Evolutionary conservation across 1,284 basidiomycete species (phyloP).

Genomic region (Sporisorium iseilematis-ciliati): DNA sequence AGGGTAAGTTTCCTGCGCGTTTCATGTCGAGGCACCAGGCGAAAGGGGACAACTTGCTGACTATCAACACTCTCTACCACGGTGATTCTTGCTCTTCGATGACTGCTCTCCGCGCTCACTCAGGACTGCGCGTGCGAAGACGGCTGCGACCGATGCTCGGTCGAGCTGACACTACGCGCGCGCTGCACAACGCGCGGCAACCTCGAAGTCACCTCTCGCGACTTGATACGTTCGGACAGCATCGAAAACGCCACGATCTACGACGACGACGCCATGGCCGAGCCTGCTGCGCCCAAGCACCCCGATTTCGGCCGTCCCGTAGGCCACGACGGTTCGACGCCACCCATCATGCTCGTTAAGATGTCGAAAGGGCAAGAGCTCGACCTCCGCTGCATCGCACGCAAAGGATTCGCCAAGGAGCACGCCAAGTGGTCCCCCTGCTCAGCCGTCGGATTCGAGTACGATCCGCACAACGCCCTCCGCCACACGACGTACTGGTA

Average conservation of each 20-base stretch:
- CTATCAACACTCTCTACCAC: too few species aligned
- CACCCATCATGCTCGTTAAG: slow-evolving; percentile 83
- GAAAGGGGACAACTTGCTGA: background rate
- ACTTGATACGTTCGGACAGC: slow-evolving; percentile 60
- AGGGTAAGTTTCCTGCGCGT: slow-evolving; percentile 46
- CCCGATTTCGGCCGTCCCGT: slow-evolving; percentile 86
- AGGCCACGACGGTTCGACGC: slow-evolving; percentile 75
- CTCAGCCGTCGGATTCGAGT: slow-evolving; percentile 94
- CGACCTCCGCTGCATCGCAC: slow-evolving; percentile 86
- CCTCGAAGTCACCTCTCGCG: slow-evolving; percentile 81
- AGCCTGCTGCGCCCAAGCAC: slow-evolving; percentile 63
- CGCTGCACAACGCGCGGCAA: slow-evolving; percentile 75
- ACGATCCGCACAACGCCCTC: slow-evolving; percentile 97
- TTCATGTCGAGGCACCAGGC: background rate
- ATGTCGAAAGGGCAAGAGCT: slow-evolving; percentile 94
- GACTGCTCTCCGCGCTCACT: background rate
- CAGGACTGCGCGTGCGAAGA: slow-evolving; percentile 87
- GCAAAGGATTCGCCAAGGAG: slow-evolving; percentile 98
- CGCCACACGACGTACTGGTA: slow-evolving; percentile 97
- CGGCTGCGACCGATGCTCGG: slow-evolving; percentile 83
- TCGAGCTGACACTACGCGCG: slow-evolving; percentile 80
- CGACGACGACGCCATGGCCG: slow-evolving; percentile 55
- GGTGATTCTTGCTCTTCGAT: too few species aligned
- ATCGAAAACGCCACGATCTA: slow-evolving; percentile 50
- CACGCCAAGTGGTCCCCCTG: slow-evolving; percentile 99